Base-by-base conservation (phyloP, 2,329 filamentous ascomycete species). In the Drechslera avenae region DNA sequence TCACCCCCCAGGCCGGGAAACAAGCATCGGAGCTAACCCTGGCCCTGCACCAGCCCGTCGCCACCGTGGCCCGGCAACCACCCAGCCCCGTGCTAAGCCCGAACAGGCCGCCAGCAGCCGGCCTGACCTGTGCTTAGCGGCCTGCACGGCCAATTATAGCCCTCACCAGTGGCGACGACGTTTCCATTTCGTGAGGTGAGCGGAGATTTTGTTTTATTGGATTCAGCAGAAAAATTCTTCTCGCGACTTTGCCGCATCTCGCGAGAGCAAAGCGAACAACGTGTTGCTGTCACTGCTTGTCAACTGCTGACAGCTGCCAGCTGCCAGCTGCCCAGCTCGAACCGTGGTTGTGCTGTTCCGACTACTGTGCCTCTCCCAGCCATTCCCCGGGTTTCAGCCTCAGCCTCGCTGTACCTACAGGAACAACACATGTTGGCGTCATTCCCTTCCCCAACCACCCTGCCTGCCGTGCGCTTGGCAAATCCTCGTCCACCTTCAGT, bases 51-150 rank as follows among this genome's bases (percentile, higher is more conserved):
- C 26, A 28, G 26, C 26, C 26, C 26, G 26, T 28, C 62, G 62
- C 60, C 57, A 58, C 59, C 54, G 47, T 63, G 60, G 39, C 60
- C 59, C 31, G 54, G 63, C 63, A 66, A 66, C 63, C 54, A 34
- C 23, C 54, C 41, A 46, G 34, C 51, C 32, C 54, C 43, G 41
- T 39, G n/a, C 49, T 43, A 48, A 17, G 21, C 32, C 35, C 6
- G n/a, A 44, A 42, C 19, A 17, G 44, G 34, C 36, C 17, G 30
- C 28, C 17, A 19, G 17, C 19, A 17, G 12, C 12, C 34, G 14
- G 14, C 19, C 35, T 45, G 48, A 44, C 34, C 39, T 14, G 49
- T 35, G 18, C 35, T 26, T 52, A 54, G 54, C 35, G 30, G 48
- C 37, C 26, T 41, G 34, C 32, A 46, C 41, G 35, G 17, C 58